These are phyloP conservation scores for Chiua sp. DNA, from an alignment of 1,284 basidiomycete genomes.

Conservation along the genomic window DNA sequence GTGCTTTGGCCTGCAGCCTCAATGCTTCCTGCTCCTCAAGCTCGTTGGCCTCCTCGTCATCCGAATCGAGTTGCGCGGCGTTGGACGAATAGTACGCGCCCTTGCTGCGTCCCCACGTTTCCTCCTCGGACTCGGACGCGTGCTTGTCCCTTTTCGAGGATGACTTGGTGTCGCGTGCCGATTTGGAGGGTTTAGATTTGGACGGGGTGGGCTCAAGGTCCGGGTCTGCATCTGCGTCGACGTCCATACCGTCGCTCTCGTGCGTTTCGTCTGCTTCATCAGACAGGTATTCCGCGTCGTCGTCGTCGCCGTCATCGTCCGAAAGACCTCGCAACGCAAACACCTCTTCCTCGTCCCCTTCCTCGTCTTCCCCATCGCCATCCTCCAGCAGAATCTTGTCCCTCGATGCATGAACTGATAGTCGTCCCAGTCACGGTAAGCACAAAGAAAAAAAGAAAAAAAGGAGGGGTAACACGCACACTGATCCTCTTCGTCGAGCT, in stretches of 20 bases:
- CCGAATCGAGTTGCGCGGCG: conserved; percentile 78
- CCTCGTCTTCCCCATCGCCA: conserved; percentile 42
- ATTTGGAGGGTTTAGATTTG: conserved; percentile 36
- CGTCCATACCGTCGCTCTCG: conserved; percentile 56
- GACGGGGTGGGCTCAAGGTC: conserved; percentile 18
- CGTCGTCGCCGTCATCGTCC: conserved; percentile 52
- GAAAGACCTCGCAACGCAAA: conserved; percentile 38
- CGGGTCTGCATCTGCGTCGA: conserved; percentile 43
- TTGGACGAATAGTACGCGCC: conserved; percentile 88
- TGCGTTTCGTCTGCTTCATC: conserved; percentile 51
- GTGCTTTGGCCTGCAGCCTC: conserved; percentile 77
- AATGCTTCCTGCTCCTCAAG: conserved; percentile 90
- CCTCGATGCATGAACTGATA: conserved; percentile 66
- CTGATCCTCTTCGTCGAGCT: conserved; percentile 76
- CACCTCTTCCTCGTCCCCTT: conserved; percentile 63
- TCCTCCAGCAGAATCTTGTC: conserved; percentile 84
- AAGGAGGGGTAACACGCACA: conserved; percentile 52
- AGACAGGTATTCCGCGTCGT: conserved; percentile 51
- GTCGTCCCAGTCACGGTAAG: neutral
- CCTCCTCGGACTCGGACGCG: conserved; percentile 56
- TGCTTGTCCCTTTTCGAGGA: conserved; percentile 12
- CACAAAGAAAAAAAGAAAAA: neutral
- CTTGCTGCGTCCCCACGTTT: conserved; percentile 82
- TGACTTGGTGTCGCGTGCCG: conserved; percentile 36
- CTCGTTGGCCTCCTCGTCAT: conserved; percentile 86